Conservation (phyloP, 2,329 filamentous ascomycete genomes). For the Fusarium sp. region DNA sequence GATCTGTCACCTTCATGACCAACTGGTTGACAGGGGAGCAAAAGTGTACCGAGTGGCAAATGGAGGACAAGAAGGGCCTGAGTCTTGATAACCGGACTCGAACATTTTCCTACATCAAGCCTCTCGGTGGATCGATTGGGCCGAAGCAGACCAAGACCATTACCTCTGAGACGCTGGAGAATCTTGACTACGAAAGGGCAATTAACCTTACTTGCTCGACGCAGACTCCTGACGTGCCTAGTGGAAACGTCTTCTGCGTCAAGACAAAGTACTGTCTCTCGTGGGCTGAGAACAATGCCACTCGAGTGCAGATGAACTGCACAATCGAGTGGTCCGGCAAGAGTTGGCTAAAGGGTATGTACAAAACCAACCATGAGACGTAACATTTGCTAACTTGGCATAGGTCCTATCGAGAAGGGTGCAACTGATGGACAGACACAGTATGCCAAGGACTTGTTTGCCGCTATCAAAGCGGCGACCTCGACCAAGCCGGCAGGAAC, state of each 20-base stretch:
- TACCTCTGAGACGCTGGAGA: constrained; percentile 85
- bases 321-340: constrained; percentile 97
- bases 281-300: constrained; percentile 90
- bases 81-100: constrained; percentile 80
- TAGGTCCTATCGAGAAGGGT: constrained; percentile 95
- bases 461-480: constrained; percentile 79
- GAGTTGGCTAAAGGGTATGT: constrained; percentile 94
- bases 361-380: background rate
- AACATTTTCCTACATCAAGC: constrained; percentile 91
- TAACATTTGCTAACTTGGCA: constrained; percentile 45
- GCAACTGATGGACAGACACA: constrained; percentile 88
- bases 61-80: constrained; percentile 86
- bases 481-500: constrained; percentile 69
- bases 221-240: constrained; percentile 94
- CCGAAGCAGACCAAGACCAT: constrained; percentile 96
- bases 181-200: constrained; percentile 87
- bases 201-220: constrained; percentile 86
- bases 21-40: constrained; percentile 90
- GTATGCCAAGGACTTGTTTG: constrained; percentile 85
- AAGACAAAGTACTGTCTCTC: constrained; percentile 96
- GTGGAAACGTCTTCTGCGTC: constrained; percentile 88
- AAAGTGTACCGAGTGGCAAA: constrained; percentile 88
- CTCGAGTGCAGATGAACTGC: constrained; percentile 87
- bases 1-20: constrained; percentile 83
- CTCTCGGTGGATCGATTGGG: constrained; percentile 84